phyloP scores from a whole-genome alignment of 805 yeast genomes.

The Citeromyces matritensis region DNA sequence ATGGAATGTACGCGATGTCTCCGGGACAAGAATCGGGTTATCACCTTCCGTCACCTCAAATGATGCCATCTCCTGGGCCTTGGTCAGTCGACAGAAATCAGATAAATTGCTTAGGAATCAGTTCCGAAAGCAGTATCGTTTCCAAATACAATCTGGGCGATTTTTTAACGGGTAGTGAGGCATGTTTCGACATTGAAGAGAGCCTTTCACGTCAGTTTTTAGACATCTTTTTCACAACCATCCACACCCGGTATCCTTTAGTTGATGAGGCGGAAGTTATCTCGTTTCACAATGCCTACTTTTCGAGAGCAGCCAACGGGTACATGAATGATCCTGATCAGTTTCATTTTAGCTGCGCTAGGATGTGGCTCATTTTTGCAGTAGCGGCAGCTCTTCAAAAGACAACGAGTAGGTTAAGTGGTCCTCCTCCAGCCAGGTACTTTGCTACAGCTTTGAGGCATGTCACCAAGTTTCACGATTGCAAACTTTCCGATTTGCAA shows the following conservation, averaged over 20 bases:
- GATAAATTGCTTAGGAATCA: no score
- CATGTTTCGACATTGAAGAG: conserved; percentile 36
- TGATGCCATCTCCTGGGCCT: no score
- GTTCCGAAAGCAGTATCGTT: background rate
- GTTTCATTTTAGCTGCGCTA: conserved; percentile 36
- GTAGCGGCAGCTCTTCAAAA: conserved; percentile 35
- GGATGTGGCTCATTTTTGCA: conserved; percentile 40
- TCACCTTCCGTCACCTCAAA: no score
- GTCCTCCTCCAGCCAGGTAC: conserved; percentile 37
- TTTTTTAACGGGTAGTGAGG: conserved; percentile 25
- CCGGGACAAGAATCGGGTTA: no score
- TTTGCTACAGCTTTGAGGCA: conserved; percentile 48
- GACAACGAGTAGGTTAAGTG: conserved; percentile 40
- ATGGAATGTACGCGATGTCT: no score
- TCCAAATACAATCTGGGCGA: conserved; percentile 31
- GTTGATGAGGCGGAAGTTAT: conserved; percentile 35
- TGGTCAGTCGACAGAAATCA: no score
- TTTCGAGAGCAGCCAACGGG: conserved; percentile 15
- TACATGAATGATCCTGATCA: conserved; percentile 21
- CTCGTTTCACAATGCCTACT: conserved; percentile 32
- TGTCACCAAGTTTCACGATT: conserved; percentile 24
- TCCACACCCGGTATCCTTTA: conserved; percentile 43
- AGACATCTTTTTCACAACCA: conserved; percentile 37
- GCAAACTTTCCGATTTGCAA: conserved; percentile 20
- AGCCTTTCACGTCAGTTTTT: conserved; percentile 31